Base-by-base conservation (phyloP, 805 yeast genomes). In the Priceomyces carsonii region DNA sequence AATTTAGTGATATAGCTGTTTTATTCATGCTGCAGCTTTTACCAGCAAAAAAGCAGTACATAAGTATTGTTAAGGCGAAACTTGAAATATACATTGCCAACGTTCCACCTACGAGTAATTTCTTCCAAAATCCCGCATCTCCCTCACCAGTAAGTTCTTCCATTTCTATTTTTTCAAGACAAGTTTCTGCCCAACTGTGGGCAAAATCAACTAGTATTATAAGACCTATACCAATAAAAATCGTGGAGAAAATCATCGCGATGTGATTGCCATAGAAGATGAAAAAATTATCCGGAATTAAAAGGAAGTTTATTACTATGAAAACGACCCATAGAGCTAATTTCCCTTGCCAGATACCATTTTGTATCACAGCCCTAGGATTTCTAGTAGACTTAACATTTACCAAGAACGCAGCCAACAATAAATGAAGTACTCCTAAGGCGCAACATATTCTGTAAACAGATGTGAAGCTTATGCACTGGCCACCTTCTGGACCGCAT, bases 111-210 rank as follows among this genome's bases (percentile, higher is more conserved):
- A 93, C 77, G 28, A 93, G 69, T 7, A 91, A 62, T 27, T 77
- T 69, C 50, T 86, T 79, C 98, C 98, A 93, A 48, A 85, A 71
- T 3, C 70, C 65, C 1, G 78, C 66, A 32, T 66, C 69, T 13
- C 68, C 70, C 29, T 69, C 78, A 30, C 74, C 79, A 3, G 72
- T 63, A 25, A 67, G 45, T 40, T 71, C 79, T 39, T 85, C 91
- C 50, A 82, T 80, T 55, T 93, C 98, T 26, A 93, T 87, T 50
- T 88, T 85, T 45, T 83, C 89, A 35, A 93, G 73, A 59, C 99
- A 93, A 6, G 85, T 85, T 51, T 93, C 99, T 0, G 98, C 97
- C 96, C 97, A 93, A 48, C 91, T 91, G 61, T 93, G 98, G 3
- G 99, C 98, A 71, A 88, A 93, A 60, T 93, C 99, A 20, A 93